Percentiles rank a stretch among this genome's conserved stretches.
Conservation (phyloP, 2,329 filamentous ascomycete genomes). For the Fusarium algeriense region DNA sequence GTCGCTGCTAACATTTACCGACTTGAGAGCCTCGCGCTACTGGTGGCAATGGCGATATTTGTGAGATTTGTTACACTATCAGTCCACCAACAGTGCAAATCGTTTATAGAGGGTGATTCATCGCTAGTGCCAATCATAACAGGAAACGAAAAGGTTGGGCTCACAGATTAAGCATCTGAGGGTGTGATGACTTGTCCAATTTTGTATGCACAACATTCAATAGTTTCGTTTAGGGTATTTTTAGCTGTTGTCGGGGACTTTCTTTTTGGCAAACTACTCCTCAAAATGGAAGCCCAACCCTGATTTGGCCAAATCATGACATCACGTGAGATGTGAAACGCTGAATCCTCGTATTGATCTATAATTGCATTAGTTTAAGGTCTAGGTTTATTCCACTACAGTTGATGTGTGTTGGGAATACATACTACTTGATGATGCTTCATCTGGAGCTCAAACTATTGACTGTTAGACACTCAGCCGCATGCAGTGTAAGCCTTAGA, state of each 20-base stretch:
- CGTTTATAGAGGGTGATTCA: not conserved
- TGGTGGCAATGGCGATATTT: not conserved
- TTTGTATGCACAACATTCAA: slow-evolving; percentile 2
- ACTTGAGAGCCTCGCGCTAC: not conserved
- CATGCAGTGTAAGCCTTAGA: not conserved
- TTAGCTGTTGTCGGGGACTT: slow-evolving; percentile 2
- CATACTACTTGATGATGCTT: no score
- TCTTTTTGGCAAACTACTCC: not conserved
- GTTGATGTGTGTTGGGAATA: no score
- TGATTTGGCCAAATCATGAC: not conserved
- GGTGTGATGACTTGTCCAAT: not conserved
- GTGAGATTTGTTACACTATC: not conserved
- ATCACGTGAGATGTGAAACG: slow-evolving; percentile 3
- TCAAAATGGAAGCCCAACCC: not conserved
- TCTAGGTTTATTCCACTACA: not conserved
- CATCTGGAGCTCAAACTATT: not conserved
- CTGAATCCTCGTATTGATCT: not conserved
- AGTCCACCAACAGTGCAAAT: not conserved
- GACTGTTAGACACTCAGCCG: not conserved
- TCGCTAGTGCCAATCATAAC: not conserved
- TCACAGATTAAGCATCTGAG: not conserved
- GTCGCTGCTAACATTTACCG: not conserved
- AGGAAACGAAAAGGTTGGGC: not conserved
- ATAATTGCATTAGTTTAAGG: not conserved
- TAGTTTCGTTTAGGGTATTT: slow-evolving; percentile 16